Evolutionary conservation across 2,329 filamentous ascomycete genomes (phyloP), one percentile per base, ranked within the genome.

Genomic region (Lasiodiplodia gonubiensis): DNA sequence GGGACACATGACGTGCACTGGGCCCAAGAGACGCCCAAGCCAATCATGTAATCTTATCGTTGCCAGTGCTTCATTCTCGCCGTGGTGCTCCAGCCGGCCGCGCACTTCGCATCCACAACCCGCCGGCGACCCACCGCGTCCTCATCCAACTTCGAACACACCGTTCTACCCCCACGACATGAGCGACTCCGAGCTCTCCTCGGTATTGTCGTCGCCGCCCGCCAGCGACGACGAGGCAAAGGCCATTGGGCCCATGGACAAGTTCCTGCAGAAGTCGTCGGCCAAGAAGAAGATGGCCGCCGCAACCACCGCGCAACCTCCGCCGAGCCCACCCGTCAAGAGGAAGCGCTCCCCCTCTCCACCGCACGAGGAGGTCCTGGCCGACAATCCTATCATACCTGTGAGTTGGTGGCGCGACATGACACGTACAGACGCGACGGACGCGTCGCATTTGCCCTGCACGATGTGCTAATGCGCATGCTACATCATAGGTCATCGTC

Each of bases 321-420:
- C 80, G 21, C 76, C 80, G 59, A 78, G 78, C 42, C 74, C 78
- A 68, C 74, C 85, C 69, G 80, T 85, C 74, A 86, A 85, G 80
- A 85, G 88, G 74, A 96, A 95, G 84, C 86, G 94, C 77, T 89
- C 91, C 68, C 90, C 93, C 23, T 97, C 94, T 71, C 94, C 94
- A 72, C 90, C 92, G 10, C 94, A 97, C 79, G 93, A 97, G 84
- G 92, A 91, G 80, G 90, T 93, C 33, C 84, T 97, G 67, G 93
- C 92, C 70, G 94, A 98, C 78, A 97, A 97, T 79, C 87, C 91
- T 70, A 91, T 95, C 76, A 94, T 98, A 82, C 91, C 94, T 73
- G 94, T 97, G 86, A 81, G 94, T 92, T 68, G 71, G 63, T 59
- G 69, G 76, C 75, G 74, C 74, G 77, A 67, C 79, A 71, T 70